phyloP scores from a whole-genome alignment of 2,329 filamentous ascomycete species.

The Canariomyces notabilis region DNA sequence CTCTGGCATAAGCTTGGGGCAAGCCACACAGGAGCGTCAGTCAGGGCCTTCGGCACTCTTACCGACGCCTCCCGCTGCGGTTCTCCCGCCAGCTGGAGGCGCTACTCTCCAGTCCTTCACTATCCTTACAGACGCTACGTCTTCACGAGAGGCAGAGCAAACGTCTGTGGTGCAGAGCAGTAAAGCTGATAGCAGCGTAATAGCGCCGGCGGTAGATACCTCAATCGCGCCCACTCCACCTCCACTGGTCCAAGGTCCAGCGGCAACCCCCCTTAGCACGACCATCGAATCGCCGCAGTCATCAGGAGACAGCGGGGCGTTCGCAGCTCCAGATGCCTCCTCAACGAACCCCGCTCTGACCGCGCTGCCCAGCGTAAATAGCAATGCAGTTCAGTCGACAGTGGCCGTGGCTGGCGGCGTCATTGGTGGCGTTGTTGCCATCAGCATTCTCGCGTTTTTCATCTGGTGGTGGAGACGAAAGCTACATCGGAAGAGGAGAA shows the following conservation, averaged over 20 bases:
- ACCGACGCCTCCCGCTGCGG: constrained; percentile 15
- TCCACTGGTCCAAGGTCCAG: constrained; percentile 11
- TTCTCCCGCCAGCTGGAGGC: constrained; percentile 13
- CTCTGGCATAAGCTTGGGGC: constrained; percentile 9
- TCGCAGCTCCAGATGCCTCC: constrained; percentile 12
- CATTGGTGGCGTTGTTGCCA: constrained; percentile 43
- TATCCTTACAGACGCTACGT: constrained; percentile 13
- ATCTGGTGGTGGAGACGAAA: constrained; percentile 48
- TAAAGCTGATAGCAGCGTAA: constrained; percentile 34
- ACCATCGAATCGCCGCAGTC: constrained; percentile 18
- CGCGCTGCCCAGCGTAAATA: constrained; percentile 20
- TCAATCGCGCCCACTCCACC: constrained; percentile 11
- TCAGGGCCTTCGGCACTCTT: constrained; percentile 2
- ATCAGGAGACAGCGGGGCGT: constrained; percentile 12
- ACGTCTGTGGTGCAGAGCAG: constrained; percentile 29
- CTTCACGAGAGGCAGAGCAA: constrained; percentile 16
- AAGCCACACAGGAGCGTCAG: constrained; percentile 18
- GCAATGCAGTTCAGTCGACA: constrained; percentile 31
- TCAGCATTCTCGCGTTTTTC: constrained; percentile 43
- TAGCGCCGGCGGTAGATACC: constrained; percentile 24
- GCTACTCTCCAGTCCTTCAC: constrained; percentile 21
- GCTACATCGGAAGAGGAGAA: constrained; percentile 38
- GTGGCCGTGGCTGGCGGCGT: constrained; percentile 48
- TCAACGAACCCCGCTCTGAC: constrained; percentile 20
- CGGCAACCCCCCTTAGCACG: constrained; percentile 17